Evolutionary conservation across 352 stramenopile species (phyloP).

Genomic region (Globisporangium yorkense): DNA sequence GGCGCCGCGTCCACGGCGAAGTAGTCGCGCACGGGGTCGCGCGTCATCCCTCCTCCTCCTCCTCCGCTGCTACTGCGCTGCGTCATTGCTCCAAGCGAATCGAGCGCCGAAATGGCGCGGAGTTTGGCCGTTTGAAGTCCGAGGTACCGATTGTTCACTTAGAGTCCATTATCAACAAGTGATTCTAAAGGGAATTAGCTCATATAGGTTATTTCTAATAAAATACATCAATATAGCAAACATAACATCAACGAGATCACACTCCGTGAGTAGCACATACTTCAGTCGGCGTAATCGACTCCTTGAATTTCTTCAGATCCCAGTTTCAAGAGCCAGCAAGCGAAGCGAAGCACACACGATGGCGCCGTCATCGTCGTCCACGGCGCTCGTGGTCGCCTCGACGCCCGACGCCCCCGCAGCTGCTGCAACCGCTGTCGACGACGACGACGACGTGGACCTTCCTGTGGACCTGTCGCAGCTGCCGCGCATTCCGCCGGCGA

Average conservation of each 20-base stretch:
- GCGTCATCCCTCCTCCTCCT: neutral
- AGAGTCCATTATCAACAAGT: too few species aligned
- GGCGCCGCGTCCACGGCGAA: conserved; percentile 7
- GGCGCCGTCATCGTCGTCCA: conserved; percentile 26
- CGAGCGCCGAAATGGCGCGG: neutral
- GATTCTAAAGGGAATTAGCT: too few species aligned
- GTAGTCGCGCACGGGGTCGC: conserved; percentile 13
- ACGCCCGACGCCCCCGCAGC: conserved; percentile 10
- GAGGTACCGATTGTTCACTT: neutral
- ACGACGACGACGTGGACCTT: conserved; percentile 60
- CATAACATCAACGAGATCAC: too few species aligned
- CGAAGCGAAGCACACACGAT: neutral
- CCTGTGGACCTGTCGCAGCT: conserved; percentile 77
- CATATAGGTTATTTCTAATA: neutral
- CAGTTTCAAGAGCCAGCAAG: neutral
- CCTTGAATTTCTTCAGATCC: neutral
- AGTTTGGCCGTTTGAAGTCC: conserved; percentile 2
- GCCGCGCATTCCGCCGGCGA: conserved; percentile 61
- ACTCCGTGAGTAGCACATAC: too few species aligned
- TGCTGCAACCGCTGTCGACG: conserved; percentile 1
- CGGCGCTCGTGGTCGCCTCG: conserved; percentile 43
- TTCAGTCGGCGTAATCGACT: neutral
- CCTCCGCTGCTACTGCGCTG: neutral
- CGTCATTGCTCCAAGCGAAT: neutral
- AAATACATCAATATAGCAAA: neutral